These are phyloP conservation scores for Jatropha multifida DNA, from an alignment of 441 rosid genomes.

Conservation along the genomic window DNA sequence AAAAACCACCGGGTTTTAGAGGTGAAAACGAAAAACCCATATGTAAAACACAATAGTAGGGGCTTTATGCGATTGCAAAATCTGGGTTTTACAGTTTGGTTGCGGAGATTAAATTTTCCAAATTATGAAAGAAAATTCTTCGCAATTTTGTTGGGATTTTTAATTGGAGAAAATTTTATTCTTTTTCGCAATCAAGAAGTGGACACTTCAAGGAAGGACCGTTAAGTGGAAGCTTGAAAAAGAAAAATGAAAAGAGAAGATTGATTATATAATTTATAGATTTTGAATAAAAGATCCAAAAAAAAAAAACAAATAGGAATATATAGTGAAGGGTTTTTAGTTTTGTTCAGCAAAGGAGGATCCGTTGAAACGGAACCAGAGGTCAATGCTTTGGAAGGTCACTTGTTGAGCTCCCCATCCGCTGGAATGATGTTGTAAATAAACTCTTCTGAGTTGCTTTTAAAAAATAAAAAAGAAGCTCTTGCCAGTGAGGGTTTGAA, in stretches of 20 bases:
- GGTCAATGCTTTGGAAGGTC: not conserved
- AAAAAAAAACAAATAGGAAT: too few relatives aligned
- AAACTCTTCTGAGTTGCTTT: too few relatives aligned
- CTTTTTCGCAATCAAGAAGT: not conserved
- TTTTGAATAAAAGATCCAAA: not conserved
- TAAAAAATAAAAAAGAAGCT: too few relatives aligned
- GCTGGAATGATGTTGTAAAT: too few relatives aligned
- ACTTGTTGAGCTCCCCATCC: too few relatives aligned
- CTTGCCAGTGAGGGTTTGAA: too few relatives aligned
- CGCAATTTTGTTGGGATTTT: not conserved
- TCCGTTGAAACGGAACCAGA: too few relatives aligned
- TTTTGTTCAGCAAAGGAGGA: too few relatives aligned
- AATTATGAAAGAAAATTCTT: not conserved
- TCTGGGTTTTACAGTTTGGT: not conserved
- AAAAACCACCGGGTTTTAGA: constrained; percentile 1
- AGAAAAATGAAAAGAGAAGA: not conserved
- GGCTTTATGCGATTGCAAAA: not conserved
- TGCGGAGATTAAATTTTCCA: not conserved
- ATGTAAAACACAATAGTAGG: not conserved
- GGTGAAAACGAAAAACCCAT: constrained; percentile 15
- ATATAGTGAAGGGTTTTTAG: too few relatives aligned
- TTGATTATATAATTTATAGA: constrained; percentile 1
- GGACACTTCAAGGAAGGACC: constrained; percentile 10
- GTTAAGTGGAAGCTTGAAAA: not conserved
- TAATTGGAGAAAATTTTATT: not conserved